Percentiles rank a stretch among this genome's conserved stretches.
Evolutionary conservation across 352 stramenopile genomes (phyloP).

Genomic region (Phytopythium litorale): DNA sequence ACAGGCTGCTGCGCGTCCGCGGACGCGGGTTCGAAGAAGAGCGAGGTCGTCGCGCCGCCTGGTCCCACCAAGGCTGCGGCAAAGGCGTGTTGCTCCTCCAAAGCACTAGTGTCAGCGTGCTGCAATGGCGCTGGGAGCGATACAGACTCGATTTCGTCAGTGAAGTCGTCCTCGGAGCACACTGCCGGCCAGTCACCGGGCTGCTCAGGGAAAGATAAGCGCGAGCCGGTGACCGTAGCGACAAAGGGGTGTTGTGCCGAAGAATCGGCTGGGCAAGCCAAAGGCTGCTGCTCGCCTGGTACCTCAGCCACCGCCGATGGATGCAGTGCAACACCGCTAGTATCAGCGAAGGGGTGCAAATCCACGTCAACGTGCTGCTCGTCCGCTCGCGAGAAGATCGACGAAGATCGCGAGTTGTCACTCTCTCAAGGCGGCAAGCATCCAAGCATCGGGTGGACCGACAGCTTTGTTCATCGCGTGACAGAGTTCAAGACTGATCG

Average conservation of each 20-base stretch:
- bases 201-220: background rate
- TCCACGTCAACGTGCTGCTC: constrained; percentile 7
- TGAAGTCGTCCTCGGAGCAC: background rate
- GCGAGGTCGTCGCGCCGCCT: background rate
- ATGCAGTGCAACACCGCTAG: background rate
- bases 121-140: constrained; percentile 1
- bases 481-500: constrained; percentile 33
- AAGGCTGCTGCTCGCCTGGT: constrained; percentile 1
- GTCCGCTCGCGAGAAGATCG: background rate
- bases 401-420: constrained; percentile 3
- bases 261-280: background rate
- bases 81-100: constrained; percentile 8
- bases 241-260: background rate
- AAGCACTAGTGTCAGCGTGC: background rate
- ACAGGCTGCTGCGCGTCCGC: background rate
- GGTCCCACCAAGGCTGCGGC: background rate
- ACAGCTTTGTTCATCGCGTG: constrained; percentile 39
- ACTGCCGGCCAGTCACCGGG: background rate
- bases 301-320: background rate
- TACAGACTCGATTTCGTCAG: background rate
- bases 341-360: background rate
- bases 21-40: background rate
- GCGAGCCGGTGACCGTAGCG: background rate
- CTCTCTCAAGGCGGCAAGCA: background rate
- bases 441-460: constrained; percentile 9